Conservation (phyloP, 1,284 basidiomycete genomes). For the Ustilago loliicola region DNA sequence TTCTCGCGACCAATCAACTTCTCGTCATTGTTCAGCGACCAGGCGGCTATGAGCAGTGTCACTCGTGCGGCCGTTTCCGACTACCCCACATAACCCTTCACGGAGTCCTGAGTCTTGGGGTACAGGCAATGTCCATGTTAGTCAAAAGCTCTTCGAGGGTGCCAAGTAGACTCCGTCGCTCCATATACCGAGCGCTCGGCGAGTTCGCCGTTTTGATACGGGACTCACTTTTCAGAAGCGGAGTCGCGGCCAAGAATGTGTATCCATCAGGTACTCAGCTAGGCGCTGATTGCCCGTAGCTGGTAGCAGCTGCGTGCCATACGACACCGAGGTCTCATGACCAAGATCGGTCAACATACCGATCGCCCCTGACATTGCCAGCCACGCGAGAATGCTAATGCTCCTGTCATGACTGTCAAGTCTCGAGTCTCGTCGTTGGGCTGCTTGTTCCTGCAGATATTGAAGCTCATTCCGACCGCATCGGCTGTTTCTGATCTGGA, state of each 20-base stretch:
- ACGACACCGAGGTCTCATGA: background rate
- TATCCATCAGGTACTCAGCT: background rate
- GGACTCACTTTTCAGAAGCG: background rate
- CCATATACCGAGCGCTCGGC: background rate
- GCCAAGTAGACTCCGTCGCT: background rate
- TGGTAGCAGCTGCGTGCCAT: background rate
- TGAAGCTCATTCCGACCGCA: background rate
- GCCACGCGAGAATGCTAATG: background rate
- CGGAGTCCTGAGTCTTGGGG: too few species aligned
- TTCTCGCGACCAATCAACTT: too few species aligned
- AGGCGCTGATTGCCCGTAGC: background rate
- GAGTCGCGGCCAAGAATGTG: background rate
- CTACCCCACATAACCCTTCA: too few species aligned
- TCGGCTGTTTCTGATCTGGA: background rate
- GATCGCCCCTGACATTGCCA: background rate
- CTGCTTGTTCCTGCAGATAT: background rate
- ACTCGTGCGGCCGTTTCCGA: too few species aligned
- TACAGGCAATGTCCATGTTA: too few species aligned
- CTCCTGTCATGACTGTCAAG: too few species aligned
- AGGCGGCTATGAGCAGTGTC: too few species aligned
- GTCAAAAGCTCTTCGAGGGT: too few species aligned
- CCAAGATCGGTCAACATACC: background rate
- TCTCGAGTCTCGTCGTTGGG: too few species aligned
- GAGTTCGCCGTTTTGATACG: background rate
- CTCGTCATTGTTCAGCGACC: too few species aligned